These are phyloP conservation scores for Aspergillus candidus DNA, from an alignment of 2,329 filamentous ascomycete genomes.

Conservation along the genomic window DNA sequence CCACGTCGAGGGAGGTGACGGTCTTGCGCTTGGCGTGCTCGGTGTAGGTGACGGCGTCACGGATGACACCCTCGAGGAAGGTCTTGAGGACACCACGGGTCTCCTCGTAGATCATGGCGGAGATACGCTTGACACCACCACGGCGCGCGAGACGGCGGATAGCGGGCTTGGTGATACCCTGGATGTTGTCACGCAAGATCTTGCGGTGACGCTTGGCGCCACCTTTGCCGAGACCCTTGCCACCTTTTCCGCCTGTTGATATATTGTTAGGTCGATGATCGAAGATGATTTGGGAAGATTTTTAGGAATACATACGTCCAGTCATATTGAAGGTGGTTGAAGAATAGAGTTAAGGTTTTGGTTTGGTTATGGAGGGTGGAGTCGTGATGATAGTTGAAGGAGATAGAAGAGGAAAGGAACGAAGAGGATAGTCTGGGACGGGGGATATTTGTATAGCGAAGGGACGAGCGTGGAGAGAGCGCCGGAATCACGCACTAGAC, in stretches of 20 bases:
- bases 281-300: constrained; percentile 5
- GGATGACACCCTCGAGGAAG: constrained; percentile 76
- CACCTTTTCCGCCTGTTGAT: constrained; percentile 76
- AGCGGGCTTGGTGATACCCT: constrained; percentile 97
- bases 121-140: constrained; percentile 99
- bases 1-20: constrained; percentile 53
- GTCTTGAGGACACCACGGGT: constrained; percentile 77
- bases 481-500: constrained; percentile 34
- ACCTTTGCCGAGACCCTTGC: constrained; percentile 96
- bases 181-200: constrained; percentile 99
- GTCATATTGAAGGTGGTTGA: constrained; percentile 47
- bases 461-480: constrained; percentile 20
- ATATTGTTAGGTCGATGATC: constrained; percentile 12
- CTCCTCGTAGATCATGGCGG: constrained; percentile 86
- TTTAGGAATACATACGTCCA: constrained; percentile 48
- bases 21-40: constrained; percentile 70
- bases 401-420: constrained; percentile 19
- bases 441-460: constrained; percentile 38
- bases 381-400: constrained; percentile 20
- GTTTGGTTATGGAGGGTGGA: constrained; percentile 14
- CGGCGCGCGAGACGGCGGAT: constrained; percentile 97
- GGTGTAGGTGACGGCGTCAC: constrained; percentile 73
- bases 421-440: constrained; percentile 21
- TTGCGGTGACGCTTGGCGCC: constrained; percentile 98
- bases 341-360: constrained; percentile 21